Evolutionary conservation across 257 asterid genomes (phyloP), one percentile per base, ranked within the genome.

Genomic region (Solanum sejunctum): DNA sequence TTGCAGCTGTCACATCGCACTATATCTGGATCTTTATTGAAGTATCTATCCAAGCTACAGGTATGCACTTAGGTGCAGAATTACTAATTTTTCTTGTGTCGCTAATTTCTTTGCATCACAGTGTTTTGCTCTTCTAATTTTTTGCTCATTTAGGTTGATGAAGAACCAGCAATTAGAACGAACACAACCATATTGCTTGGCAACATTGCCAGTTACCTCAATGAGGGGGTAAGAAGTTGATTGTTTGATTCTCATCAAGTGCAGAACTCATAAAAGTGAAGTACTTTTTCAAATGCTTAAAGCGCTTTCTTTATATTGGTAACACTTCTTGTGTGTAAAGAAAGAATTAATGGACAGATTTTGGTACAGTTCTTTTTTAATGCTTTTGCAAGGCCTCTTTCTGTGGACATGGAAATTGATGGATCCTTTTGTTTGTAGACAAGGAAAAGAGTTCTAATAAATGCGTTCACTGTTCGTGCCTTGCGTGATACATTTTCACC

Each of bases 141-240:
- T 82, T 87, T 17, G 84, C 61, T 79, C 80, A 69, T 91, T 82
- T 86, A 97, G 99, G 97, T 97, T 84, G 99, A 97, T 87, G 99
- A 97, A 90, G 98, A 97, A 88, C 95, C 99, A 4, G 98, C 98
- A 58, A 97, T 97, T 86, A 93, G 99, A 86, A 97, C 99, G 83
- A 97, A 97, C 88, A 97, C 99, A 67, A 97, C 99, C 84, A 97
- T 97, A 89, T 88, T 97, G 90, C 98, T 97, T 81, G 99, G 99
- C 88, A 97, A 97, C 87, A 97, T 97, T 88, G 98, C 98, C 69
- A 88, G 94, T 88, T 72, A 94, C 93, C 98, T 97, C 57, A 95
- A 95, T 81, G 98, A 97, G 26, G 99, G 98, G 98, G 99, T 97
- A 84, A 80, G 98, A 91, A 82, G 39, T 61, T 61, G 39, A 83